Percentiles rank a stretch among this genome's conserved stretches.
These are phyloP conservation scores for Halophytophthora polymorphica DNA, from an alignment of 352 stramenopile species.

Conservation along the genomic window DNA sequence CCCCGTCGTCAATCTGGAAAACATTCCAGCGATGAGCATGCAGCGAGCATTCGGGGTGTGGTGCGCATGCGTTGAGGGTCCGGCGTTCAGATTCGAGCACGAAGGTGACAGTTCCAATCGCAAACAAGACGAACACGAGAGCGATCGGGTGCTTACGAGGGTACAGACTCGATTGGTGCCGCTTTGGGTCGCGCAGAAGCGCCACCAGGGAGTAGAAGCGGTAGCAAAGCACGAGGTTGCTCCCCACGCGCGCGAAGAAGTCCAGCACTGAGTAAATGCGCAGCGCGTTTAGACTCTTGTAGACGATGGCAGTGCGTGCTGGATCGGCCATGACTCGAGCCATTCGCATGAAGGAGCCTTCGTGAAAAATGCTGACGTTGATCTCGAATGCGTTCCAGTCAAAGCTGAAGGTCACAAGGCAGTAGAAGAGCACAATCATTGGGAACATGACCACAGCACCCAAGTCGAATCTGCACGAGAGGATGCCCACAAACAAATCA, in stretches of 20 bases:
- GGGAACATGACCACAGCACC: conserved; percentile 18
- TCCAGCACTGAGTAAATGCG: conserved; percentile 18
- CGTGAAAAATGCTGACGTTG: conserved; percentile 17
- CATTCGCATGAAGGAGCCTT: conserved; percentile 23
- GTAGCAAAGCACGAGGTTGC: conserved; percentile 16
- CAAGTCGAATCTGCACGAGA: conserved; percentile 25
- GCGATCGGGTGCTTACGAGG: conserved; percentile 4
- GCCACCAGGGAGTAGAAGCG: neutral
- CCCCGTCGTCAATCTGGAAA: conserved; percentile 4
- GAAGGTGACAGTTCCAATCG: conserved; percentile 7
- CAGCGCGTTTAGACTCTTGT: conserved; percentile 20
- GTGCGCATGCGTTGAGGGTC: conserved; percentile 12
- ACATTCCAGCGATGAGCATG: conserved; percentile 24
- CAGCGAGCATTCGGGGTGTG: conserved; percentile 24
- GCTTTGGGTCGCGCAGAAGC: conserved; percentile 1
- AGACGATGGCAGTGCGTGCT: conserved; percentile 14
- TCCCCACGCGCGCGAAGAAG: conserved; percentile 25
- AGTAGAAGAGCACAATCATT: conserved; percentile 22
- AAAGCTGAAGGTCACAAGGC: conserved; percentile 21
- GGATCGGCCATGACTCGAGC: conserved; percentile 23
- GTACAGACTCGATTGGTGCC: conserved; percentile 3
- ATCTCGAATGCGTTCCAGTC: conserved; percentile 17
- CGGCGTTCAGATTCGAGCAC: conserved; percentile 2
- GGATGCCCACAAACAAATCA: neutral
- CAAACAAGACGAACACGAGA: conserved; percentile 12